phyloP scores from a whole-genome alignment of 1,284 basidiomycete species.

The Leccinum ponderosum region DNA sequence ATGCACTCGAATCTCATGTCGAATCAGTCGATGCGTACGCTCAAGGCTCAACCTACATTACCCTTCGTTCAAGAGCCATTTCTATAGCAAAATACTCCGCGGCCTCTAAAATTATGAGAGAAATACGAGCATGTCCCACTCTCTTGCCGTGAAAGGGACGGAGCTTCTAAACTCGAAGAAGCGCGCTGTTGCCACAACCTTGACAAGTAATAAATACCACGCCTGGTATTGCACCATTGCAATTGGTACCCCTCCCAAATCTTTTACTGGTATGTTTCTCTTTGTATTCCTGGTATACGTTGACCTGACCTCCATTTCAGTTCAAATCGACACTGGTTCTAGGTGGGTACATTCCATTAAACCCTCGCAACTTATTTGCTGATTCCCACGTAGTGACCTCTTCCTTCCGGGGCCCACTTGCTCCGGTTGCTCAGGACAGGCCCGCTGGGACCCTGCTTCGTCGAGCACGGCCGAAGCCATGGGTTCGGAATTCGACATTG shows the following conservation, averaged over 20 bases:
- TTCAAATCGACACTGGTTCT: background rate
- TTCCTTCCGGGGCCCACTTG: background rate
- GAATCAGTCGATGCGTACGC: too few relatives aligned
- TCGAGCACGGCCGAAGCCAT: background rate
- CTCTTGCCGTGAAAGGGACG: background rate
- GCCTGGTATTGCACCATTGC: background rate
- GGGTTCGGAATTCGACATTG: background rate
- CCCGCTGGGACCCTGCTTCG: background rate
- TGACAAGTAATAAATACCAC: background rate
- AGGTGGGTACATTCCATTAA: background rate
- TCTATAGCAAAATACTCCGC: background rate
- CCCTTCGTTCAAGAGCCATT: background rate
- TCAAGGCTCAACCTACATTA: too few relatives aligned
- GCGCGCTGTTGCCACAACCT: background rate
- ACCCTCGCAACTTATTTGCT: background rate
- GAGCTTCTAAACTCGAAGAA: background rate
- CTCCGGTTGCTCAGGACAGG: background rate
- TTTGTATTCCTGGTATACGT: background rate
- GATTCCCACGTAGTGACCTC: background rate
- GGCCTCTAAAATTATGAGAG: background rate
- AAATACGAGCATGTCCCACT: background rate
- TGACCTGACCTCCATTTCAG: background rate
- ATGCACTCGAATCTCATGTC: too few relatives aligned
- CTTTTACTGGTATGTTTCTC: background rate
- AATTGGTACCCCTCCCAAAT: background rate